Conservation (phyloP, 495 filamentous ascomycete species). For the Xylaria curta region DNA sequence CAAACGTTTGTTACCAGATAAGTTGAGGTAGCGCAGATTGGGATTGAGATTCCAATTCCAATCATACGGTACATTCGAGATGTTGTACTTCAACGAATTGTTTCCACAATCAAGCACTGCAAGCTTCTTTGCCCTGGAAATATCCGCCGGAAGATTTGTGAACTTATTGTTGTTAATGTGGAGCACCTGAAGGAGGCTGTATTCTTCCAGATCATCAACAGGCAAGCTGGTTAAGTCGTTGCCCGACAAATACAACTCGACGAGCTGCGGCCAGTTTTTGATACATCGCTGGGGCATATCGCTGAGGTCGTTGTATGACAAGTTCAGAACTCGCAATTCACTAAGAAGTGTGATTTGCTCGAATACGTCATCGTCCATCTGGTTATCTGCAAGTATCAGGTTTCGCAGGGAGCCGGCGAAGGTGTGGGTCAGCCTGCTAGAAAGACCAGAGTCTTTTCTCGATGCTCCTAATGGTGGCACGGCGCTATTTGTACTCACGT, state of each 20-base stretch:
- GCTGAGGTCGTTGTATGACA: slow-evolving; percentile 93
- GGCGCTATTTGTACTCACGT: slow-evolving; percentile 48
- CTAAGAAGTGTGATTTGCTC: slow-evolving; percentile 83
- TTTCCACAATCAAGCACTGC: slow-evolving; percentile 92
- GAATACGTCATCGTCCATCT: slow-evolving; percentile 91
- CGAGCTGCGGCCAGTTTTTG: slow-evolving; percentile 82
- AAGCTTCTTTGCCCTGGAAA: slow-evolving; percentile 90
- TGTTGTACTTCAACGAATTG: slow-evolving; percentile 98
- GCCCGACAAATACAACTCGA: slow-evolving; percentile 93
- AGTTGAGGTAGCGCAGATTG: slow-evolving; percentile 91
- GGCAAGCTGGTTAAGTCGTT: slow-evolving; percentile 92
- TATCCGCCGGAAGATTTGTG: slow-evolving; percentile 92
- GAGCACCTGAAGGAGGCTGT: slow-evolving; percentile 81
- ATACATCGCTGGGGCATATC: slow-evolving; percentile 90
- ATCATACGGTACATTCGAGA: slow-evolving; percentile 98
- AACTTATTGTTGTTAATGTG: slow-evolving; percentile 98
- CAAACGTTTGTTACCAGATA: slow-evolving; percentile 95
- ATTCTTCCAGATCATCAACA: slow-evolving; percentile 92
- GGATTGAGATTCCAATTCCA: slow-evolving; percentile 99
- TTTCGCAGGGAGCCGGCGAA: slow-evolving; percentile 85
- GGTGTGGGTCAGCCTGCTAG: slow-evolving; percentile 74
- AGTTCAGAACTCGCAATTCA: slow-evolving; percentile 86
- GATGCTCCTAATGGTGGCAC: slow-evolving; percentile 58
- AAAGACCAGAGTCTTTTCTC: slow-evolving; percentile 88
- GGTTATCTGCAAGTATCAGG: slow-evolving; percentile 90